Percentiles rank a stretch among this genome's conserved stretches.
phyloP scores from a whole-genome alignment of 352 stramenopile species.

The Paralagenidium karlingii region DNA sequence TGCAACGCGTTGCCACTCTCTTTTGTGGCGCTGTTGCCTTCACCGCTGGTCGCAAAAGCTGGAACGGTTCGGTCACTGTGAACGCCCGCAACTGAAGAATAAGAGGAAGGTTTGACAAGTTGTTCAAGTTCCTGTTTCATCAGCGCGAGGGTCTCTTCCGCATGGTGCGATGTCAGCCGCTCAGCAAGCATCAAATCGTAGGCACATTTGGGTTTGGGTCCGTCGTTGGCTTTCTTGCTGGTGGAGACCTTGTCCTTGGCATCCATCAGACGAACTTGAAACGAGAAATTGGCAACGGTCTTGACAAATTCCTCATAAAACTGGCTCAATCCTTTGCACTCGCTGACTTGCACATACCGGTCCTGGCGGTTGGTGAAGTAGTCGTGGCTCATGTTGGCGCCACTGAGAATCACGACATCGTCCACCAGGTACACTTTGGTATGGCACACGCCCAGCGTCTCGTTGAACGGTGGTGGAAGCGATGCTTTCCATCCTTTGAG shows the following conservation, averaged over 20 bases:
- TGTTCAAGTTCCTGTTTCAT: conserved; percentile 15
- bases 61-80: conserved; percentile 2
- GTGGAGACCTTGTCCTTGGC: conserved; percentile 13
- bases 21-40: conserved; percentile 4
- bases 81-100: no score
- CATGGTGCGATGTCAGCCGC: no score
- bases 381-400: conserved; percentile 69
- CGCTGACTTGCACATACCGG: conserved; percentile 52
- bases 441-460: conserved; percentile 72
- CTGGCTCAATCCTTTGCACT: conserved; percentile 26
- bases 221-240: conserved; percentile 32
- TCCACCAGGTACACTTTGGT: conserved; percentile 79
- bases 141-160: no score
- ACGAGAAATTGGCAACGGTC: conserved; percentile 27
- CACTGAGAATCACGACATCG: conserved; percentile 65
- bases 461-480: conserved; percentile 63
- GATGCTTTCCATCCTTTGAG: conserved; percentile 40
- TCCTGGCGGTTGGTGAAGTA: conserved; percentile 81
- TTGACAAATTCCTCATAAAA: conserved; percentile 69
- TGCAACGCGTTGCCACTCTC: no score
- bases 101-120: no score
- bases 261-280: conserved; percentile 17
- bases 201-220: no score
- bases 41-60: no score
- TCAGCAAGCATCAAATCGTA: no score